Conservation (phyloP, 2,329 filamentous ascomycete genomes). For the Scedosporium aurantiacum region DNA sequence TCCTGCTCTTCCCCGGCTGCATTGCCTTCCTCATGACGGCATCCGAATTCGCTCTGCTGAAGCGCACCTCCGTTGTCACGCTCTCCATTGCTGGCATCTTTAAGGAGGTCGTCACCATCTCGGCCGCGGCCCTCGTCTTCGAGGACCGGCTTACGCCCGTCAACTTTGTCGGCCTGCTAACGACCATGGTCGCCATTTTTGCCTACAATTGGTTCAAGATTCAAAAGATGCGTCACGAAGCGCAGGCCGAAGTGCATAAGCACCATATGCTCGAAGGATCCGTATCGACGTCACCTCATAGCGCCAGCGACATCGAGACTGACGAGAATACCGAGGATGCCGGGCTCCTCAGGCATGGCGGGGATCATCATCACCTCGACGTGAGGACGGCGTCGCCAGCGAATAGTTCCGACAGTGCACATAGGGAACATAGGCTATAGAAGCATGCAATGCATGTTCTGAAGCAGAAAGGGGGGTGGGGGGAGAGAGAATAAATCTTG, state of each 20-base stretch:
- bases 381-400: neutral
- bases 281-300: constrained; percentile 22
- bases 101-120: constrained; percentile 96
- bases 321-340: constrained; percentile 34
- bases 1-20: constrained; percentile 79
- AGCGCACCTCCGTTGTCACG: constrained; percentile 92
- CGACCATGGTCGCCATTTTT: constrained; percentile 77
- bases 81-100: constrained; percentile 96
- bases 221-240: constrained; percentile 72
- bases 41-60: constrained; percentile 86
- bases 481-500: neutral
- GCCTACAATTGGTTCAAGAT: constrained; percentile 96
- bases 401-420: too few species aligned
- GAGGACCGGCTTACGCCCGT: constrained; percentile 77
- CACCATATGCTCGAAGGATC: constrained; percentile 20
- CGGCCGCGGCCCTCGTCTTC: constrained; percentile 77
- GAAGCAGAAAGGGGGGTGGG: neutral
- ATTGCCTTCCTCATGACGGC: constrained; percentile 96
- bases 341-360: constrained; percentile 28
- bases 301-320: constrained; percentile 29
- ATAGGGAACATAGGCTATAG: neutral
- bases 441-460: neutral
- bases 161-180: constrained; percentile 77
- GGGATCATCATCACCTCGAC: neutral
- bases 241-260: constrained; percentile 40